Conservation (phyloP, 2,329 filamentous ascomycete genomes). For the Ascochyta rabiei region DNA sequence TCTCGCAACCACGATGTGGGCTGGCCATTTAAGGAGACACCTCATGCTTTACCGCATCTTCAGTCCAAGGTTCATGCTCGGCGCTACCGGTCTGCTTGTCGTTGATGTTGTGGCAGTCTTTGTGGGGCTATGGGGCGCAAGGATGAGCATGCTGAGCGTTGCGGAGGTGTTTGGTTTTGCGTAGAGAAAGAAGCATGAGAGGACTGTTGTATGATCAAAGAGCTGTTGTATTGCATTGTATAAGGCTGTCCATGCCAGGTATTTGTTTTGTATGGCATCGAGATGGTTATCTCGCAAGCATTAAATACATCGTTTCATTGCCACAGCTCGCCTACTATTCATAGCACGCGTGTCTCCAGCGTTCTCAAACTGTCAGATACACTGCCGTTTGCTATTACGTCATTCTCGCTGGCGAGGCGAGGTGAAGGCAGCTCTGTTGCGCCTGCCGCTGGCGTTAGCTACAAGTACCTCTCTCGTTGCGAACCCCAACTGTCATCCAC, state of each 20-base stretch:
- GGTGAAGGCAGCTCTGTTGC: slow-evolving; percentile 2
- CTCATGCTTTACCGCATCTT: slow-evolving; percentile 98
- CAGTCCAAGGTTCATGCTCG: slow-evolving; percentile 87
- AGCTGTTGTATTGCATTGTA: neutral
- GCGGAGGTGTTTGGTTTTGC: slow-evolving; percentile 80
- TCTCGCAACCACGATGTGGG: slow-evolving; percentile 87
- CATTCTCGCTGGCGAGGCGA: neutral
- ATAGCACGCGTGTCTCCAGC: neutral
- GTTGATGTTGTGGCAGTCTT: slow-evolving; percentile 77
- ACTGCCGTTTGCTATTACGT: neutral
- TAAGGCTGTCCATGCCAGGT: neutral
- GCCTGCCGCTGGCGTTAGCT: neutral
- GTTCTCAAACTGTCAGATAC: neutral
- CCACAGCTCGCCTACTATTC: neutral
- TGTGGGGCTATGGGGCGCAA: slow-evolving; percentile 74
- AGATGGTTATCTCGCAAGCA: neutral
- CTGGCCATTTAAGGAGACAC: slow-evolving; percentile 84
- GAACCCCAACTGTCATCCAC: neutral
- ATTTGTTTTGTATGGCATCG: neutral
- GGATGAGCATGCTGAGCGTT: slow-evolving; percentile 78
- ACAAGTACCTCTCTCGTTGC: neutral
- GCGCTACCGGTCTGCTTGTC: slow-evolving; percentile 71
- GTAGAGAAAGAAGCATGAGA: neutral
- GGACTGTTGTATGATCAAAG: neutral
- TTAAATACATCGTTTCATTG: too few species aligned